Percentiles rank a stretch among this genome's conserved stretches.
phyloP scores from a whole-genome alignment of 805 yeast genomes.

The Yamadazyma nakazawae region DNA sequence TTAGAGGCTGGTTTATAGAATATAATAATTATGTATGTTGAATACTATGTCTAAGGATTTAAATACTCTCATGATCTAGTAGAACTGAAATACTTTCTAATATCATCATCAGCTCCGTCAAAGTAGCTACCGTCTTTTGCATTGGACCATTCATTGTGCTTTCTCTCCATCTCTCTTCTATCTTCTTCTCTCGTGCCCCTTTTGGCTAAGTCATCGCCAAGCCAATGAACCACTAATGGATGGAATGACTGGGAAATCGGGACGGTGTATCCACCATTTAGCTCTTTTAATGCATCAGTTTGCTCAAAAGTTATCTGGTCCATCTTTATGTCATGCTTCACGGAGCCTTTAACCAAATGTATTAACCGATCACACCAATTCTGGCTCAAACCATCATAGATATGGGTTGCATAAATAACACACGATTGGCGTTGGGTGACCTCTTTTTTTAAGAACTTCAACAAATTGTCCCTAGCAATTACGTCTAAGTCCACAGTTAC shows the following conservation, averaged over 20 bases:
- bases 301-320: constrained; percentile 27
- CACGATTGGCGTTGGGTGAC: constrained; percentile 67
- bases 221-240: constrained; percentile 73
- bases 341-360: constrained; percentile 71
- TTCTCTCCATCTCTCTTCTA: constrained; percentile 32
- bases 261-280: constrained; percentile 25
- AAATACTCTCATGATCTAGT: constrained; percentile 31
- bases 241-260: constrained; percentile 54
- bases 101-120: constrained; percentile 43
- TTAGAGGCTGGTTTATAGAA: neutral
- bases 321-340: constrained; percentile 34
- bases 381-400: constrained; percentile 86
- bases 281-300: constrained; percentile 8
- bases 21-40: neutral
- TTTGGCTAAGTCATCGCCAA: constrained; percentile 46
- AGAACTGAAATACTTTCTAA: constrained; percentile 48
- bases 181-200: constrained; percentile 56
- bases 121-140: constrained; percentile 34
- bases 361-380: constrained; percentile 81
- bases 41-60: neutral
- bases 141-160: constrained; percentile 57
- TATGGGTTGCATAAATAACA: constrained; percentile 92
- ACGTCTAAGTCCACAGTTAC: constrained; percentile 97
- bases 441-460: constrained; percentile 70
- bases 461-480: constrained; percentile 72